Percentiles rank a stretch among this genome's conserved stretches.
Conservation (phyloP, 306 rosid genomes). For the Casuarina equisetifolia region DNA sequence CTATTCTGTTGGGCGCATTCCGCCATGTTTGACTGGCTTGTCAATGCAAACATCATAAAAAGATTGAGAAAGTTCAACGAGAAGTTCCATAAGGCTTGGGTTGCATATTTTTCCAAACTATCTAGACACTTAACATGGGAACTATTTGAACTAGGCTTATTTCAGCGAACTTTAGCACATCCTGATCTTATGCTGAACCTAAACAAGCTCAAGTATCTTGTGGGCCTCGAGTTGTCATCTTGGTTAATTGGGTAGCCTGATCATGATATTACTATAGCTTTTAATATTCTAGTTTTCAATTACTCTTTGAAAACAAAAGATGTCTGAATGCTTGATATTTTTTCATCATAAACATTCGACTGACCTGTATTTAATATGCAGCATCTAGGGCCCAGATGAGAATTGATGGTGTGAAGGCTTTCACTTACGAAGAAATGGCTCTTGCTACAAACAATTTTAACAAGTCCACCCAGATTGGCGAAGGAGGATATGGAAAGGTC, state of each 20-base stretch:
- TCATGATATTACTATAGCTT: too few species aligned
- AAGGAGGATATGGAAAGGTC: slow-evolving; percentile 85
- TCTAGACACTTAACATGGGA: neutral
- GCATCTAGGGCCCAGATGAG: slow-evolving; percentile 54
- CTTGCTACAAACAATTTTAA: slow-evolving; percentile 65
- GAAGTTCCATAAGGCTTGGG: neutral
- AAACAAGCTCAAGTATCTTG: too few species aligned
- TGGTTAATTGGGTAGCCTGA: too few species aligned
- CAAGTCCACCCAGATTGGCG: slow-evolving; percentile 60
- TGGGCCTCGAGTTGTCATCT: too few species aligned
- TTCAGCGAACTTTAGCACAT: neutral
- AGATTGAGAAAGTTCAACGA: neutral
- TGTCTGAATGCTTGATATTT: slow-evolving; percentile 39
- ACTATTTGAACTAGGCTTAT: too few species aligned
- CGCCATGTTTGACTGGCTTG: too few species aligned
- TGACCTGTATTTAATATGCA: slow-evolving; percentile 35
- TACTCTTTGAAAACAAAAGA: neutral
- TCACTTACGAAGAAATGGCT: slow-evolving; percentile 59
- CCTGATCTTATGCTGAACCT: neutral
- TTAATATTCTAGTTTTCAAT: too few species aligned
- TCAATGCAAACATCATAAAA: neutral
- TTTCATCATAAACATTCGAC: slow-evolving; percentile 22
- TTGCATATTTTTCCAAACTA: neutral
- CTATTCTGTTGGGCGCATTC: too few species aligned
- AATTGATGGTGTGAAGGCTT: slow-evolving; percentile 69